A percentile compares a stretch with the other conserved stretches of the same genome.
Conservation (phyloP, 352 stramenopile species). For the Phytophthora cryptogea region DNA sequence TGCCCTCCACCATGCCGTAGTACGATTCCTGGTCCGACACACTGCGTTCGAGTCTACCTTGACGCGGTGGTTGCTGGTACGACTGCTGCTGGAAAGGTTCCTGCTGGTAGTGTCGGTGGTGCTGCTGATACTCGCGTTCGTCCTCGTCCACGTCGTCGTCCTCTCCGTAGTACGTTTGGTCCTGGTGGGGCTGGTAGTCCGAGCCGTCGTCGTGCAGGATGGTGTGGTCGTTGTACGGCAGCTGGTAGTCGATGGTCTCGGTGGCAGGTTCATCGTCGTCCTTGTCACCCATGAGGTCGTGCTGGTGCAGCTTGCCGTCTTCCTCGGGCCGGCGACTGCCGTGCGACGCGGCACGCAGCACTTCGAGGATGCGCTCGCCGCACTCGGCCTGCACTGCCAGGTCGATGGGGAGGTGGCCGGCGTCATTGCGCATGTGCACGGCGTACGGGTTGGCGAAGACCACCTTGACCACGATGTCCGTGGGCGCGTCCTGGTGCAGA, state of each 20-base stretch:
- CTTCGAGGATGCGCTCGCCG: conserved; percentile 71
- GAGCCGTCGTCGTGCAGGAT: conserved; percentile 40
- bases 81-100: conserved; percentile 33
- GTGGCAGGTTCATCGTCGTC: conserved; percentile 40
- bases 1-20: conserved; percentile 25
- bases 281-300: conserved; percentile 26
- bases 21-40: conserved; percentile 37
- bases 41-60: conserved; percentile 27
- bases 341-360: conserved; percentile 59
- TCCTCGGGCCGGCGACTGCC: conserved; percentile 38
- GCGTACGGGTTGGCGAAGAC: conserved; percentile 79
- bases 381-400: conserved; percentile 77
- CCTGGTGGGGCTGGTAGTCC: conserved; percentile 42
- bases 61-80: conserved; percentile 11
- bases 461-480: conserved; percentile 80
- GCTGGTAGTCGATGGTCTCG: conserved; percentile 47
- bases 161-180: conserved; percentile 41
- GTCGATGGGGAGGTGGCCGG: conserved; percentile 76
- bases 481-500: conserved; percentile 74
- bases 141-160: conserved; percentile 41
- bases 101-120: conserved; percentile 38
- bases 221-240: conserved; percentile 45
- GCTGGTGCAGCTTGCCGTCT: conserved; percentile 31
- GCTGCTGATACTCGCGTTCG: conserved; percentile 42
- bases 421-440: conserved; percentile 72